Percentiles rank a stretch among this genome's conserved stretches.
phyloP scores from a whole-genome alignment of 164 flowering plant species.

The Tetrastigma voinierianum region DNA sequence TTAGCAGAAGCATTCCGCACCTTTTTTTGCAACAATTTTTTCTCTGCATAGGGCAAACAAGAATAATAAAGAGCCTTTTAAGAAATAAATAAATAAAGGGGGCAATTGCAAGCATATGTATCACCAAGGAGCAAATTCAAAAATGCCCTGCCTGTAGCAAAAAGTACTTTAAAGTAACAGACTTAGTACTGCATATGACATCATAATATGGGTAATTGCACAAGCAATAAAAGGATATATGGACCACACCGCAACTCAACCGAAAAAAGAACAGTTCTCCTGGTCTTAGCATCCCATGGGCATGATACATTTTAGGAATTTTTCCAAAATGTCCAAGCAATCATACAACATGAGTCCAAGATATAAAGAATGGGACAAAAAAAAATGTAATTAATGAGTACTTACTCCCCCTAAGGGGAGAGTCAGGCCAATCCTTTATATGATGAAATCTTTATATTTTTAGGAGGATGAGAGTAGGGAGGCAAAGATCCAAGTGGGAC shows the following conservation, averaged over 20 bases:
- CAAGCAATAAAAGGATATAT: background rate
- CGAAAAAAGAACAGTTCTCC: background rate
- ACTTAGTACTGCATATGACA: background rate
- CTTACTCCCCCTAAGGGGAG: no score
- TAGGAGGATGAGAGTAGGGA: no score
- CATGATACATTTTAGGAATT: no score
- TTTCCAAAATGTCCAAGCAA: no score
- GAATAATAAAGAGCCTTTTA: background rate
- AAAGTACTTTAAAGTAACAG: background rate
- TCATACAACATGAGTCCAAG: no score
- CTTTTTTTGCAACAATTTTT: conserved; percentile 70
- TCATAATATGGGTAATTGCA: background rate
- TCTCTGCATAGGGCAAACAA: conserved; percentile 50
- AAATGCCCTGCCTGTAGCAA: background rate
- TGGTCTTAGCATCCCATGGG: no score
- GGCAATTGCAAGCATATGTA: background rate
- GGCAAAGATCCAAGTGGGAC: no score
- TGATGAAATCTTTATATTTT: no score
- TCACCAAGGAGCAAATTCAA: background rate
- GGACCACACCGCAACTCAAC: background rate
- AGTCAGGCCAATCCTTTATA: no score
- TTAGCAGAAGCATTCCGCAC: conserved; percentile 56
- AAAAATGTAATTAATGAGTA: no score
- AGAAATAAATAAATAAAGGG: background rate
- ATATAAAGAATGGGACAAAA: no score